A percentile compares a stretch with the other conserved stretches of the same genome.
Evolutionary conservation across 23 red algal species (phyloP).

Genomic region (Gracilariopsis chorda): DNA sequence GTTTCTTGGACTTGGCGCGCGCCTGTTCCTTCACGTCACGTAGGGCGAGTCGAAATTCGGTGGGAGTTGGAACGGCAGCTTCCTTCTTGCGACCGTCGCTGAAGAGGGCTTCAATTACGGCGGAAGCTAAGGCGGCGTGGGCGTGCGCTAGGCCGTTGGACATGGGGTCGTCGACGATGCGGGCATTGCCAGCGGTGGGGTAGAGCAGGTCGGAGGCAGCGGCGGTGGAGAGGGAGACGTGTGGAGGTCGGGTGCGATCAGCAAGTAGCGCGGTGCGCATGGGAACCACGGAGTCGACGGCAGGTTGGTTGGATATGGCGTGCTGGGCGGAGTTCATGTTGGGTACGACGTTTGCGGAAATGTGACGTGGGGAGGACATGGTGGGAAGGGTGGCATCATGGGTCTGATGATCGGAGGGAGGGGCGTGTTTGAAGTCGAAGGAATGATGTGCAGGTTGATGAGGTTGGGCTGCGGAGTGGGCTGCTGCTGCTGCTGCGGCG

Average conservation of each 20-base stretch:
- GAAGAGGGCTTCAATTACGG: conserved; percentile 47
- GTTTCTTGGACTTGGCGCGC: conserved; percentile 1
- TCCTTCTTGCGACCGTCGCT: conserved; percentile 11
- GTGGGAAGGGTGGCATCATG: conserved; percentile 14
- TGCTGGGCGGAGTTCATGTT: background rate
- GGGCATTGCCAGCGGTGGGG: background rate
- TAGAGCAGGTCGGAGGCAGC: conserved; percentile 20
- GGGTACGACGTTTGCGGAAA: background rate
- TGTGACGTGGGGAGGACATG: conserved; percentile 28
- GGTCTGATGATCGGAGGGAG: background rate
- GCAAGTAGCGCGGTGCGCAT: background rate
- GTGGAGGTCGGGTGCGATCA: background rate
- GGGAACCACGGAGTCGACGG: conserved; percentile 6
- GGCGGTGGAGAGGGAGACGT: conserved; percentile 12
- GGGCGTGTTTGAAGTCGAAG: background rate
- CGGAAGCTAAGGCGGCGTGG: conserved; percentile 5
- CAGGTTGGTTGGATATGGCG: conserved; percentile 1
- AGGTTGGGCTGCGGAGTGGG: background rate
- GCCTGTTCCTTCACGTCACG: conserved; percentile 35
- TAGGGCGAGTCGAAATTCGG: conserved; percentile 49
- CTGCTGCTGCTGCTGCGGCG: background rate
- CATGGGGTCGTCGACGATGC: background rate
- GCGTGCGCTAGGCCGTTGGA: background rate
- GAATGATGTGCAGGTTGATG: background rate
- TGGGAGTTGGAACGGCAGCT: conserved; percentile 39